Base-by-base conservation (phyloP, 1,284 basidiomycete species). In the Psilocybe mexicana region DNA sequence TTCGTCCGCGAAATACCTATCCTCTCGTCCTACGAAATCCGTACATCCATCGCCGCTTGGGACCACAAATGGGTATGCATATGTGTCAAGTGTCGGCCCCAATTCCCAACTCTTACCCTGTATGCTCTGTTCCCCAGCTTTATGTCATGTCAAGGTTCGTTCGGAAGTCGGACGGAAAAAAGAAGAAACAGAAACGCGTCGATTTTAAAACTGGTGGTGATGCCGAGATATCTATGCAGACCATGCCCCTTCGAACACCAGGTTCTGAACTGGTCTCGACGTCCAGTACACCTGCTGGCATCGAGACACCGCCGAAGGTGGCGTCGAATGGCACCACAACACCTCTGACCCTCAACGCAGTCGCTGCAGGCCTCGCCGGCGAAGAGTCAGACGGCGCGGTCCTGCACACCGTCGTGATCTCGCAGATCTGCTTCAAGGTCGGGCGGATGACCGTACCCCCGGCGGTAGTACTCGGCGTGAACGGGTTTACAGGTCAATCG, bases 1-100 rank as follows among this genome's bases (percentile, higher is more conserved):
- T 94, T 89, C 72, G 72, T 92, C 49, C 84, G 85, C 45, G 93
- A 95, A 74, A 93, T 95, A 44, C 86, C 92, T 0, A 85, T 93
- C 48, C 76, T 91, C 12, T 69, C 81, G 1, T 71, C 72, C 6
- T 95, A 92, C 66, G 85, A 92, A 70, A 81, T 94, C 36, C 80
- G 89, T 54, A 71, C 84, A n/a, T 78, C 72, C 33, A 72, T 90
- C 14, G 87, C 76, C 3, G 80, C 85, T 2, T 95, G 92, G 91
- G 93, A 93, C 59, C 77, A 87, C 51, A 95, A 95, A 83, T 94
- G 93, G 93, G 89, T 92, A 84, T 72, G 25, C 55, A 18, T 18
- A 18, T 8, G 46, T 8, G 23, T 49, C 18, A 25, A 47, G 14
- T 35, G 36, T n/a, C 5, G 23, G 44, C 7, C 1, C 8, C 18